A percentile compares a stretch with the other conserved stretches of the same genome.
phyloP scores from a whole-genome alignment of 345 rosid genomes.

The Acer negundo region DNA sequence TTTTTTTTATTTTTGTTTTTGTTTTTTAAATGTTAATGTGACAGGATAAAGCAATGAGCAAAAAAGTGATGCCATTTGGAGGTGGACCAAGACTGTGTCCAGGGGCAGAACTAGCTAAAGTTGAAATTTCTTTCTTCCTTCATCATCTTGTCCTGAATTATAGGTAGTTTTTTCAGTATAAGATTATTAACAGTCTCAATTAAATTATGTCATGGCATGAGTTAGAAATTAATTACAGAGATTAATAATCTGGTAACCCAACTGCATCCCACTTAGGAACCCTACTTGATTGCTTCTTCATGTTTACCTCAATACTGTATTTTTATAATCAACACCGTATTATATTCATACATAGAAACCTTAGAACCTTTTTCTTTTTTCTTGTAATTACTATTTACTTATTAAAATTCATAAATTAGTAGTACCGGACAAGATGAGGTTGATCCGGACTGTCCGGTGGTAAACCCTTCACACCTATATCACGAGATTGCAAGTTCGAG shows the following conservation, averaged over 20 bases:
- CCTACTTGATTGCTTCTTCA: slow-evolving; percentile 21
- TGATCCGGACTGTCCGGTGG: no score
- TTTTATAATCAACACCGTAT: not conserved
- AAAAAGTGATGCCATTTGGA: slow-evolving; percentile 77
- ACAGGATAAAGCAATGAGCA: slow-evolving; percentile 58
- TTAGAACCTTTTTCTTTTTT: no score
- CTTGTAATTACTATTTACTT: no score
- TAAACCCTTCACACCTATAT: no score
- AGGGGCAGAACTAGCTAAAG: slow-evolving; percentile 80
- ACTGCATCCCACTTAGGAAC: slow-evolving; percentile 34
- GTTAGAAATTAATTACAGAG: slow-evolving; percentile 3
- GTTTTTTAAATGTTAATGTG: not conserved
- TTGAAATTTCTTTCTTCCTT: slow-evolving; percentile 71
- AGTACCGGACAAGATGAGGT: no score
- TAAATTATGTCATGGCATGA: not conserved
- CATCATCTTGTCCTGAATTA: slow-evolving; percentile 85
- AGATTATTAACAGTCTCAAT: not conserved
- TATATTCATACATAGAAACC: no score
- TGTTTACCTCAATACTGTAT: not conserved
- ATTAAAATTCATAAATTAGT: no score
- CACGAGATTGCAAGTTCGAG: no score
- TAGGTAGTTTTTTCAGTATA: slow-evolving; percentile 42
- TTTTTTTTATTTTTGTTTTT: no score
- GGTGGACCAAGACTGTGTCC: slow-evolving; percentile 88
- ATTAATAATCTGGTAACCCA: slow-evolving; percentile 7